A percentile compares a stretch with the other conserved stretches of the same genome.
phyloP scores from a whole-genome alignment of 2,329 filamentous ascomycete genomes.

The Phyllachora maydis region DNA sequence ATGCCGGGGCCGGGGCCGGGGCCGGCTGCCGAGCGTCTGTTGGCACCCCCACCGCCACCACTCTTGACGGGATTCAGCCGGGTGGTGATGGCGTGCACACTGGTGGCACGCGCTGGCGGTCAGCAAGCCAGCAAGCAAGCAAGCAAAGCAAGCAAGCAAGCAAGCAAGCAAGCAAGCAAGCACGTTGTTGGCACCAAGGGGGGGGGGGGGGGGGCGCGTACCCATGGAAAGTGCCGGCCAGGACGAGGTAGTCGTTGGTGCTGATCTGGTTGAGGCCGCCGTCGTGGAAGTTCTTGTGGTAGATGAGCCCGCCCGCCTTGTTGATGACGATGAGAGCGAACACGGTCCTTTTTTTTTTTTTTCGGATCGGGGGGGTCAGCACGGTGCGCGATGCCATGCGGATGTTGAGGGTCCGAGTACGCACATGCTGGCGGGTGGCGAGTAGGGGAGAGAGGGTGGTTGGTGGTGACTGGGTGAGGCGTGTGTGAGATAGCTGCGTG shows the following conservation, averaged over 20 bases:
- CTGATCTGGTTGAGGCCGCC: conserved; percentile 69
- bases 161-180: too few species aligned
- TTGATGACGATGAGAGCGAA: conserved; percentile 95
- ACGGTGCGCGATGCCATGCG: too few species aligned
- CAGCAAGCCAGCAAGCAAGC: too few species aligned
- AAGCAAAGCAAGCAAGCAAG: too few species aligned
- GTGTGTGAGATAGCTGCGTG: too few species aligned
- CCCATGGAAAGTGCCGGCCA: conserved; percentile 96
- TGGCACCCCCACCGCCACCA: conserved; percentile 9
- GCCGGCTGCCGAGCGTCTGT: conserved; percentile 12
- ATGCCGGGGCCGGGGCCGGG: too few species aligned
- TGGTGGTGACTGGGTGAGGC: too few species aligned
- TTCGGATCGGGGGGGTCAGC: too few species aligned
- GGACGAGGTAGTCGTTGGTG: conserved; percentile 90
- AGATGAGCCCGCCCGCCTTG: conserved; percentile 92
- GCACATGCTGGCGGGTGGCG: conserved; percentile 5
- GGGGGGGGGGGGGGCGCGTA: conserved; percentile 18
- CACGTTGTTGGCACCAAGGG: too few species aligned
- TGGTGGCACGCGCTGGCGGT: neutral
- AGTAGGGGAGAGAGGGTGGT: too few species aligned
- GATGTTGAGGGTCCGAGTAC: conserved; percentile 1
- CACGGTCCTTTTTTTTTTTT: conserved; percentile 90
- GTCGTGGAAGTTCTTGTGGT: conserved; percentile 83
- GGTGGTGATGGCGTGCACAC: conserved; percentile 49
- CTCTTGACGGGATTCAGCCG: conserved; percentile 35